These are phyloP conservation scores for Yamadazyma sp. DNA, from an alignment of 1,139 yeast genomes.

Conservation along the genomic window DNA sequence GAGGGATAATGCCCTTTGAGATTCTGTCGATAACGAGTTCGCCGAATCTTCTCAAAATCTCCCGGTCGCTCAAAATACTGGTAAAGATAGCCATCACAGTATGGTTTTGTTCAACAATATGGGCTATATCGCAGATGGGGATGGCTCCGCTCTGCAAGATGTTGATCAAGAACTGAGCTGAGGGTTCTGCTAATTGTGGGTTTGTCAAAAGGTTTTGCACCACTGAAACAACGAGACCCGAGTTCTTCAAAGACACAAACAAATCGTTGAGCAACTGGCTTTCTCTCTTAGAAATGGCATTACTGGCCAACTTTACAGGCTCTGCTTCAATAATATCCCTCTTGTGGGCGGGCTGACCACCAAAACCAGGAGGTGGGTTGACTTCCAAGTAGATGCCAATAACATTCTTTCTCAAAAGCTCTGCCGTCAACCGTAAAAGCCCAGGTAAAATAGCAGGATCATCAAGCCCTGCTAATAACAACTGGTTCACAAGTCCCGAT, in stretches of 20 bases:
- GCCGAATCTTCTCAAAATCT: slow-evolving; percentile 21
- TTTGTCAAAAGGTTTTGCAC: slow-evolving; percentile 26
- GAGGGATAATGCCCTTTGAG: slow-evolving; percentile 22
- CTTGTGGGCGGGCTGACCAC: not conserved
- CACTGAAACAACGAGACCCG: slow-evolving; percentile 28
- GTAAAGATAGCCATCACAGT: slow-evolving; percentile 19
- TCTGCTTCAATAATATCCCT: not conserved
- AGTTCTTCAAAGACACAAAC: slow-evolving; percentile 23
- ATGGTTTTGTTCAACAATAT: slow-evolving; percentile 24
- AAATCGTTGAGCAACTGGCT: slow-evolving; percentile 20
- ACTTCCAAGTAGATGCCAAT: slow-evolving; percentile 16
- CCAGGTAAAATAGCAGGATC: slow-evolving; percentile 30
- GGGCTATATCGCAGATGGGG: slow-evolving; percentile 21
- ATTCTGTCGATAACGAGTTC: slow-evolving; percentile 19
- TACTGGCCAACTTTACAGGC: slow-evolving; percentile 4
- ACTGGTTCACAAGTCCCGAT: slow-evolving; percentile 26
- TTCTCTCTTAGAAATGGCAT: too few relatives aligned
- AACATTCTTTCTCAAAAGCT: slow-evolving; percentile 24
- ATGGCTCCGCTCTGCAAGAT: slow-evolving; percentile 26
- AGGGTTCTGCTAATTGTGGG: slow-evolving; percentile 27
- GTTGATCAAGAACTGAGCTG: slow-evolving; percentile 26
- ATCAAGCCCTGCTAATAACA: slow-evolving; percentile 22
- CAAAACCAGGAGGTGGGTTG: slow-evolving; percentile 7
- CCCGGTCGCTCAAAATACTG: slow-evolving; percentile 21
- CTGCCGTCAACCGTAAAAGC: slow-evolving; percentile 23